Base-by-base conservation (phyloP, 495 filamentous ascomycete species). In the Barbatosphaeria neglecta region DNA sequence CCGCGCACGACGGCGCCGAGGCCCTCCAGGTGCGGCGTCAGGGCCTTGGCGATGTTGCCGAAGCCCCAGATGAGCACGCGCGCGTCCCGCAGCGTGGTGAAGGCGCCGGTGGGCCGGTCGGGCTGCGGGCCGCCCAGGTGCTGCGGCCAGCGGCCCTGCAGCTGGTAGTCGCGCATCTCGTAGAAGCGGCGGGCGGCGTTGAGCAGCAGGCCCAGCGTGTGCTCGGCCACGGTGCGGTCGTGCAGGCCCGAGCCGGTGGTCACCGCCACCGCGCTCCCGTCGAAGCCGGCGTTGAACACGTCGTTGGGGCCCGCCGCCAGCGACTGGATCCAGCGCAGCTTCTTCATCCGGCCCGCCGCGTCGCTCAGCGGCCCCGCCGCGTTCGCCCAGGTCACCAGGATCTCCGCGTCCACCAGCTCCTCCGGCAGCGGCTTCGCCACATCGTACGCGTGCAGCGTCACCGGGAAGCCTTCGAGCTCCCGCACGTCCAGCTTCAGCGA, bases 31-130 rank as follows among this genome's bases (percentile, higher is more conserved):
- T 83, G 78, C 55, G 73, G 78, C 47, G 80, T 79, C 50, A 95
- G 72, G 52, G 86, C 81, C 68, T 82, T 63, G 38, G 84, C 86
- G 44, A 93, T 93, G 28, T 87, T 87, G 22, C 88, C 88, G 76
- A 90, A 89, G 1, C 88, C 88, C 52, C 92, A 74, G 52, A 95
- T 81, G 17, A 60, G 37, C 2, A 73, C 58, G 19, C 59, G 54
- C 15, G 77, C 74, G 41, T 70, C 72, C 33, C 71, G 65, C 51
- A 81, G 60, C 2, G 75, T 78, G 13, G 68, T 71, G 60, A 81
- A 81, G 18, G 52, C 48, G 20, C 60, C 69, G 31, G 52, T 49
- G 10, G 62, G 61, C 1, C 68, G 59, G 46, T 80, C 75, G 39
- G 67, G 66, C 60, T 78, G 71, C 19, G 75, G 64, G 0, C 77